Evolutionary conservation across 208 protist species (phyloP).

Genomic region (Porcisia deanei): DNA sequence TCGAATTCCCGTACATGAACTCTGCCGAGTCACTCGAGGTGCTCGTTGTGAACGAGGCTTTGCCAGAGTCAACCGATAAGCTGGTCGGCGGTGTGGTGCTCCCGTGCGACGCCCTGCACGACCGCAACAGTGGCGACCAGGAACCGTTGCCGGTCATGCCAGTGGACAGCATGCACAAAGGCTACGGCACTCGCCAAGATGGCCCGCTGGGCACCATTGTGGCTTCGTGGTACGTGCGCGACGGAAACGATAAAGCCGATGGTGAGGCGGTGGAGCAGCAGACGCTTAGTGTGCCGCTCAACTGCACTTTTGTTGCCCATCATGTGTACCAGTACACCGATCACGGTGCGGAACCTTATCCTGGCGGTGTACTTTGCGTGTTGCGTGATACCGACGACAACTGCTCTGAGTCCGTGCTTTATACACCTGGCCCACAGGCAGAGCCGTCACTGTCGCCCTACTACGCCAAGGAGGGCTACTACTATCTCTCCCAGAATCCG

Average conservation of each 20-base stretch:
- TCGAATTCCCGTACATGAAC: slow-evolving; percentile 89
- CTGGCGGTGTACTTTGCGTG: slow-evolving; percentile 80
- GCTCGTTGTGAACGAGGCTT: slow-evolving; percentile 76
- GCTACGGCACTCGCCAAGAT: slow-evolving; percentile 61
- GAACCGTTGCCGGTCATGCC: slow-evolving; percentile 74
- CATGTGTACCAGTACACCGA: slow-evolving; percentile 91
- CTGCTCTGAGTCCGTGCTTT: slow-evolving; percentile 85
- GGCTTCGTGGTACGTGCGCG: slow-evolving; percentile 84
- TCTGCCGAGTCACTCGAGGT: slow-evolving; percentile 78
- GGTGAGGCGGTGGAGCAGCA: slow-evolving; percentile 55
- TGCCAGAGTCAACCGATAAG: slow-evolving; percentile 58
- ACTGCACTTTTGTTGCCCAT: slow-evolving; percentile 79
- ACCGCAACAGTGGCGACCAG: slow-evolving; percentile 71
- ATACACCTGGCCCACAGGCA: slow-evolving; percentile 39
- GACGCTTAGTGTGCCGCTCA: slow-evolving; percentile 69
- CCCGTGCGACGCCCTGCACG: slow-evolving; percentile 63
- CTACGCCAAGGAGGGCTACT: slow-evolving; percentile 78
- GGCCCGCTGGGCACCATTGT: slow-evolving; percentile 75
- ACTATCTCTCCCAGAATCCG: slow-evolving; percentile 83
- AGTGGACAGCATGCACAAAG: slow-evolving; percentile 58
- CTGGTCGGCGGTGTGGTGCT: slow-evolving; percentile 76
- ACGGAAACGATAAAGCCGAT: slow-evolving; percentile 57
- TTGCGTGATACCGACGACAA: slow-evolving; percentile 90
- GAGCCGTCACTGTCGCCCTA: slow-evolving; percentile 80
- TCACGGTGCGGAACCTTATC: slow-evolving; percentile 68